Conservation (phyloP, 1,284 basidiomycete genomes). For the Ganoderma lingzhi region DNA sequence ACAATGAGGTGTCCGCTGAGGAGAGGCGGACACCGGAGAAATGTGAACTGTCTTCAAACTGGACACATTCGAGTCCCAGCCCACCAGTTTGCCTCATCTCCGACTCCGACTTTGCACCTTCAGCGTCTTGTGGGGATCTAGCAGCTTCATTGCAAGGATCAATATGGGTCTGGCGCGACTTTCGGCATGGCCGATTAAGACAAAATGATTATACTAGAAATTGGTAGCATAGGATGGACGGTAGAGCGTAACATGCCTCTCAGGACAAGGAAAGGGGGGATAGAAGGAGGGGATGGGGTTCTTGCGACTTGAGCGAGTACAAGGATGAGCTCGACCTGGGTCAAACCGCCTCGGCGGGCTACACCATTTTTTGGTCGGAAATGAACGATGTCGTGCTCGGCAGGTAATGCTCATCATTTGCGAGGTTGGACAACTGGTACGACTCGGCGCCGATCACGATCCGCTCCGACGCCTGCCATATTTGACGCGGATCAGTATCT, state of each 20-base stretch:
- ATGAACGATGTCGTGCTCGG: background rate
- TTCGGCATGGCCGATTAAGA: background rate
- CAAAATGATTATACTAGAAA: background rate
- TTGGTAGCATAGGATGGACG: too few species aligned
- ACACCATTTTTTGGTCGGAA: background rate
- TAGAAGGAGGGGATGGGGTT: too few species aligned
- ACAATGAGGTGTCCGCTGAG: background rate
- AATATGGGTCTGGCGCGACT: background rate
- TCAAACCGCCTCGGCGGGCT: background rate
- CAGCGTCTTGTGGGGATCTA: background rate
- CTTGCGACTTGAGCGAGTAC: too few species aligned
- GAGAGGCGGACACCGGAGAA: background rate
- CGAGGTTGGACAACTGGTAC: slow-evolving; percentile 35
- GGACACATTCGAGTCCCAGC: background rate
- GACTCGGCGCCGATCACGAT: slow-evolving; percentile 39
- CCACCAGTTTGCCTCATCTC: background rate
- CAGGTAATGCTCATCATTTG: background rate
- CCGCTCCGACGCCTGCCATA: slow-evolving; percentile 29
- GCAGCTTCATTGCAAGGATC: background rate
- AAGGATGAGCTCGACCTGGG: background rate
- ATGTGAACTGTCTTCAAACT: background rate
- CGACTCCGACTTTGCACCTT: background rate
- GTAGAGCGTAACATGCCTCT: background rate
- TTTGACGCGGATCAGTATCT: background rate
- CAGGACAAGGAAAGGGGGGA: too few species aligned